Evolutionary conservation across 768 basidiomycete genomes (phyloP), one percentile per base, ranked within the genome.

Genomic region (Boletus patriciae): DNA sequence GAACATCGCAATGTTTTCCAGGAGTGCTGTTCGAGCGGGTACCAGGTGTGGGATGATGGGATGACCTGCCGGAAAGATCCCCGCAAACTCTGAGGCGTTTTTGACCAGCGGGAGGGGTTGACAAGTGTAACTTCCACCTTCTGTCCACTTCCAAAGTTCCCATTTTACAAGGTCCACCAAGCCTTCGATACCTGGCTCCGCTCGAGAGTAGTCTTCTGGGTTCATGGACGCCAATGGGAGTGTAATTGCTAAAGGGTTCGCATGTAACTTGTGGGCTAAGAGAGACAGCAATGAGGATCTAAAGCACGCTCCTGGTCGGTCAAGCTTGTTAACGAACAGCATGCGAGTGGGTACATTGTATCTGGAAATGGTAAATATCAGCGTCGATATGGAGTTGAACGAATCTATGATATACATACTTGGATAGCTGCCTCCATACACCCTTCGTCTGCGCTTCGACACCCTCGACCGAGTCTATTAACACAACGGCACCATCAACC

Each of bases 391-490:
- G 37, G 23, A 11, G 31, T 31, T 44, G 41, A 50, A 43, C 18
- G 42, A 43, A 59, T 36, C 50, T 12, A 37, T 48, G 33, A 73
- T 72, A 65, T 64, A 67, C 77, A 73, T 68, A 93, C 93, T 89
- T 84, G 71, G 93, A 87, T 62, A 94, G 71, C 69, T 95, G 92
- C 52, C 75, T 76, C 93, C 93, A 94, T 44, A 95, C 93, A 41
- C 89, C 90, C 70, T 85, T 87, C 0, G 93, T 95, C 68, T 95
- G 92, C 12, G 90, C 84, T 70, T 94, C 92, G 6, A 94, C 92
- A 8, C 92, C 92, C 73, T 94, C 92, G 0, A 95, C 92, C 0
- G 92, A 89, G 72, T 95, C 92, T 43, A 95, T 83, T 33, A 95
- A 73, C 31, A 95, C 89, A 29, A 95, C 85, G 16, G 92, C 92